Evolutionary conservation across 2,329 filamentous ascomycete genomes (phyloP).

Genomic region (Geosmithia morbida): DNA sequence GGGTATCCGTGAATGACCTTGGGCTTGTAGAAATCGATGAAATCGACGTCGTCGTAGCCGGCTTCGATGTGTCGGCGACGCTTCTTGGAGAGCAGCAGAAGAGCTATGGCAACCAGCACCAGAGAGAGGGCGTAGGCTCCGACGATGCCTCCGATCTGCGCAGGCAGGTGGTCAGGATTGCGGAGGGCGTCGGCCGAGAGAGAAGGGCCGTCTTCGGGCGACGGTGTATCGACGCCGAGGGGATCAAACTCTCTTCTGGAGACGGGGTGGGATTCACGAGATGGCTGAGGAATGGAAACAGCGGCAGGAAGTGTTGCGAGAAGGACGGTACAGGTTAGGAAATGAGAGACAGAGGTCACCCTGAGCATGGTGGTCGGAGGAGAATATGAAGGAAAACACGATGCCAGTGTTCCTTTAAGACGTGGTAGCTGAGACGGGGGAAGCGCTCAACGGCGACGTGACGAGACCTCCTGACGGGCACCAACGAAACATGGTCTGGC

Average conservation of each 20-base stretch:
- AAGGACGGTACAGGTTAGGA: background rate
- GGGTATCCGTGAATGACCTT: background rate
- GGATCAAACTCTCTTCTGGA: slow-evolving; percentile 14
- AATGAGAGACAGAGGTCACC: background rate
- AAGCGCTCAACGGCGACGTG: slow-evolving; percentile 8
- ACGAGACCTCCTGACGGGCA: slow-evolving; percentile 26
- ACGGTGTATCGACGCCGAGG: slow-evolving; percentile 39
- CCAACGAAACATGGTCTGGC: slow-evolving; percentile 27
- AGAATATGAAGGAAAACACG: slow-evolving; percentile 9
- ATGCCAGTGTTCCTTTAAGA: slow-evolving; percentile 14
- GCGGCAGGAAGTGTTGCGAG: background rate
- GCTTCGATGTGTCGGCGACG: slow-evolving; percentile 35
- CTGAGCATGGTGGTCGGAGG: slow-evolving; percentile 1
- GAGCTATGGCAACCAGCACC: slow-evolving; percentile 53
- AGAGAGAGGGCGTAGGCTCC: slow-evolving; percentile 71
- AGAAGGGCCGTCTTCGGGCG: slow-evolving; percentile 45
- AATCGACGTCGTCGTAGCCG: slow-evolving; percentile 38
- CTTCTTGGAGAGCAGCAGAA: slow-evolving; percentile 45
- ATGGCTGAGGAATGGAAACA: background rate
- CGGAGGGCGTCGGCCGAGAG: slow-evolving; percentile 43
- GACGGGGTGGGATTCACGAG: background rate
- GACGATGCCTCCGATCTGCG: slow-evolving; percentile 71
- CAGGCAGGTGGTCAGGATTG: slow-evolving; percentile 54
- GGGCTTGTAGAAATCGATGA: slow-evolving; percentile 21
- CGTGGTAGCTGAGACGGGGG: slow-evolving; percentile 5